A percentile compares a stretch with the other conserved stretches of the same genome.
phyloP scores from a whole-genome alignment of 208 protist genomes.

The Vickermania ingenoplastis region DNA sequence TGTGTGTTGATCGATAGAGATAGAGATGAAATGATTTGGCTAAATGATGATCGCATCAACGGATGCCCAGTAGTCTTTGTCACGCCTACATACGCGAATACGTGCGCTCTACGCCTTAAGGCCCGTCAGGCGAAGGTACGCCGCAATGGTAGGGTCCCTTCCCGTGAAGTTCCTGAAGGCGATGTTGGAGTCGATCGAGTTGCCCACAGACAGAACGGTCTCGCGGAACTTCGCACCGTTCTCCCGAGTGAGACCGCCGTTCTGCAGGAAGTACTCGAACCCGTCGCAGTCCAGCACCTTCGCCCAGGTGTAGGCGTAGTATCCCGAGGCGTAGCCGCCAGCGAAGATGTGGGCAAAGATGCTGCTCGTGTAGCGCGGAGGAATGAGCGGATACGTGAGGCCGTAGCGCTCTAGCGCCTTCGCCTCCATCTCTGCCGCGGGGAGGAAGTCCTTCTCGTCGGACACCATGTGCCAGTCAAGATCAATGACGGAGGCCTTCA shows the following conservation, averaged over 20 bases:
- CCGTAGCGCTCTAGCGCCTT: background rate
- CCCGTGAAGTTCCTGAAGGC: conserved; percentile 3
- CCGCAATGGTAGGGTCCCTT: background rate
- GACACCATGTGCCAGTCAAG: conserved; percentile 12
- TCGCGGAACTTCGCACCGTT: conserved; percentile 19
- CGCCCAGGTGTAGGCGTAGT: conserved; percentile 38
- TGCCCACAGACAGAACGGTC: conserved; percentile 22
- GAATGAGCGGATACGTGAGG: conserved; percentile 5
- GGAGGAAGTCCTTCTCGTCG: conserved; percentile 1
- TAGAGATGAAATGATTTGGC: too few species aligned
- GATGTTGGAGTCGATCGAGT: conserved; percentile 8
- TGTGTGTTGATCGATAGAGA: too few species aligned
- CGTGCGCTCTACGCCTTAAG: too few species aligned
- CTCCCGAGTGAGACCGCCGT: conserved; percentile 9
- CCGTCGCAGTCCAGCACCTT: conserved; percentile 21
- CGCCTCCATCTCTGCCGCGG: conserved; percentile 1
- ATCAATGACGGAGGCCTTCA: conserved; percentile 11
- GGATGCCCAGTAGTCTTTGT: too few species aligned
- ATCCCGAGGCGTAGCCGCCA: conserved; percentile 29
- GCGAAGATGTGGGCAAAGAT: conserved; percentile 34
- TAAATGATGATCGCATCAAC: too few species aligned
- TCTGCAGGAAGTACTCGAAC: conserved; percentile 20
- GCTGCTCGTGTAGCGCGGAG: conserved; percentile 10
- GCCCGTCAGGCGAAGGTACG: background rate
- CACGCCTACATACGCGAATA: too few species aligned